Evolutionary conservation across 2,329 filamentous ascomycete genomes (phyloP), one percentile per base, ranked within the genome.

Genomic region (Aspergillus ruber): DNA sequence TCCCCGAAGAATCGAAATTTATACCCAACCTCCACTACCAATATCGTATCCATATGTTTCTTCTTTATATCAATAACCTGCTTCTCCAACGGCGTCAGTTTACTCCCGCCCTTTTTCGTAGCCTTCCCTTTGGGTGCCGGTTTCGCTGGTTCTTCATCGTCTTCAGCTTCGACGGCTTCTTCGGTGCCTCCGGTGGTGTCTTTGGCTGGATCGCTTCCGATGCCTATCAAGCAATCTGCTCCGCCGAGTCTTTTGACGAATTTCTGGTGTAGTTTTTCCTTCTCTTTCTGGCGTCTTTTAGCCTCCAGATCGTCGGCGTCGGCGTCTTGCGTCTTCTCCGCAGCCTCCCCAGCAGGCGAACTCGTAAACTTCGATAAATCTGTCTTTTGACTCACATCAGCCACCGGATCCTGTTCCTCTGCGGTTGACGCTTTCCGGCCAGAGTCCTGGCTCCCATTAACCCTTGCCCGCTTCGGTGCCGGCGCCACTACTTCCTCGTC

Each of bases 1-100:
- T 97, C 91, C 9, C 93, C 93, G 63, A 95, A 95, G 73, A 98
- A 95, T 29, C 87, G 84, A 70, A 95, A 98, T 66, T 98, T 98
- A 73, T 98, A 98, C 44, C 93, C 93, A 7, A 97, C 93, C 66
- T 98, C 91, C 45, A 97, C 84, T 10, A 97, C 86, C 27, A 98
- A 76, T 17, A 98, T 61, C 0, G 91, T 93, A 63, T 97, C 93
- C 73, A 89, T 79, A 64, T 97, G 84, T 57, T 91, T 88, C 50
- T 83, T 79, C 72, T 98, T 98, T 67, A 98, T 95, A 15, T 95
- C 90, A 5, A 98, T 77, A 49, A 95, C 86, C 61, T 97, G 93
- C 36, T 86, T 80, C 66, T 97, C 90, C 83, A 98, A 86, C 0
- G 93, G 93, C 0, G 93, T 98, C 50, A 98, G 79, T 65, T 96